phyloP scores from a whole-genome alignment of 176 grass and related monocot species.

The Avena sativa region DNA sequence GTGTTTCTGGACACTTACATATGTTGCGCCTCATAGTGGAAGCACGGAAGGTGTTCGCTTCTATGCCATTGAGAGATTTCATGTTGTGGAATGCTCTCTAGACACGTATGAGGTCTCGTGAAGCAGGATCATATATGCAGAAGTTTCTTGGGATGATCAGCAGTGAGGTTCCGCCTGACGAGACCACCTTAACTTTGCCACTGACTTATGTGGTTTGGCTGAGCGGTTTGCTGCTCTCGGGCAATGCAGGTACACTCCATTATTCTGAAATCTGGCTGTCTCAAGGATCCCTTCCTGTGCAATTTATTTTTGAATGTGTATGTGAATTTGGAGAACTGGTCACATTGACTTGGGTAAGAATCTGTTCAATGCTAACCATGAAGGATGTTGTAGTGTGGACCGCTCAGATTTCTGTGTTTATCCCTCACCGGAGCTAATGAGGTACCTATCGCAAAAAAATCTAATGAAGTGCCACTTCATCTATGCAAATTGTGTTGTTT shows the following conservation, averaged over 20 bases:
- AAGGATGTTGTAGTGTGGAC: too few species aligned
- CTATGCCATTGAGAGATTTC: conserved; percentile 36
- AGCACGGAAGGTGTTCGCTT: conserved; percentile 54
- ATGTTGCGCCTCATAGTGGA: conserved; percentile 34
- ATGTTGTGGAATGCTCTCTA: conserved; percentile 61
- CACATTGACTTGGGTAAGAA: too few species aligned
- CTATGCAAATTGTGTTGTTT: too few species aligned
- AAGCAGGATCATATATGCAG: conserved; percentile 44
- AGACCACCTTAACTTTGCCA: conserved; percentile 52
- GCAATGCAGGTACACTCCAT: conserved; percentile 43
- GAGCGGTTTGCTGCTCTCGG: conserved; percentile 41
- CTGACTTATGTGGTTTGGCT: conserved; percentile 21
- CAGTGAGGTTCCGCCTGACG: conserved; percentile 1
- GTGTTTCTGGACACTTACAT: not conserved
- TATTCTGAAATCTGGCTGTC: not conserved
- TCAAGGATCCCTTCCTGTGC: too few species aligned
- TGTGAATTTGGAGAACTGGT: too few species aligned
- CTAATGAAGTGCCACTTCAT: too few species aligned
- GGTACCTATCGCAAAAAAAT: too few species aligned
- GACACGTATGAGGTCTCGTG: conserved; percentile 45
- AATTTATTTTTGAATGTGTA: too few species aligned
- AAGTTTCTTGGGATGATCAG: conserved; percentile 49
- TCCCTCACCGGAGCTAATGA: too few species aligned
- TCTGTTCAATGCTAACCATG: too few species aligned
- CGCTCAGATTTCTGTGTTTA: too few species aligned